Conservation (phyloP, 176 grass and related monocot genomes). For the Pontederia paniculata region DNA sequence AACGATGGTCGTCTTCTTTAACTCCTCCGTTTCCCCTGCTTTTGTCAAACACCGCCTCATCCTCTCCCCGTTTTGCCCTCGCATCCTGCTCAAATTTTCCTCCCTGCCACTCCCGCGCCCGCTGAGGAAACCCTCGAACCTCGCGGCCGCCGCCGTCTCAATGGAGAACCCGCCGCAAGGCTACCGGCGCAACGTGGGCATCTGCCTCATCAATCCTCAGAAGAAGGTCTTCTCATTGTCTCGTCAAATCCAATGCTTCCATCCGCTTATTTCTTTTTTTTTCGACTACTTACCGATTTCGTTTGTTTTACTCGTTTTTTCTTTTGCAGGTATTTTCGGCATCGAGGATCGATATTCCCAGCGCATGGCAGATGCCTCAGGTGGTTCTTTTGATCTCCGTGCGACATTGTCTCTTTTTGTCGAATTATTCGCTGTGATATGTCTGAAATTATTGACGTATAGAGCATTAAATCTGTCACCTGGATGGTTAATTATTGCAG, state of each 20-base stretch:
- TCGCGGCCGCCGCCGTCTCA: constrained; percentile 29
- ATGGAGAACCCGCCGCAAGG: constrained; percentile 66
- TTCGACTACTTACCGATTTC: neutral
- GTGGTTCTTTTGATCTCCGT: constrained; percentile 10
- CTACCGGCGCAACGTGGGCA: constrained; percentile 78
- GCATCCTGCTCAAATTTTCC: constrained; percentile 2
- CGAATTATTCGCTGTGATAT: neutral
- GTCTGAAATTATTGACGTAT: neutral
- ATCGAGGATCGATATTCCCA: constrained; percentile 73
- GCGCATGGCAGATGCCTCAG: constrained; percentile 96
- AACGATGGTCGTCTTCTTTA: neutral
- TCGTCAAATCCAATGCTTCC: neutral
- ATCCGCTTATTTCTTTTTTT: neutral
- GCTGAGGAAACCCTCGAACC: constrained; percentile 1
- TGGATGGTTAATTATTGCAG: too few relatives aligned
- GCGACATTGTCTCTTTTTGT: neutral
- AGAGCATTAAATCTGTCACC: neutral
- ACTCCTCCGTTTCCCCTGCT: neutral
- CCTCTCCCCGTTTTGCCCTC: neutral
- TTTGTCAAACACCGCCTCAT: constrained; percentile 10
- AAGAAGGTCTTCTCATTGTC: constrained; percentile 34
- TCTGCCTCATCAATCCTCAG: constrained; percentile 71
- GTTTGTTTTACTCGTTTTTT: neutral
- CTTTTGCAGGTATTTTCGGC: constrained; percentile 60
- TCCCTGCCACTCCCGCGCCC: neutral